Conservation (phyloP, 768 basidiomycete species). For the Mycena floridula region DNA sequence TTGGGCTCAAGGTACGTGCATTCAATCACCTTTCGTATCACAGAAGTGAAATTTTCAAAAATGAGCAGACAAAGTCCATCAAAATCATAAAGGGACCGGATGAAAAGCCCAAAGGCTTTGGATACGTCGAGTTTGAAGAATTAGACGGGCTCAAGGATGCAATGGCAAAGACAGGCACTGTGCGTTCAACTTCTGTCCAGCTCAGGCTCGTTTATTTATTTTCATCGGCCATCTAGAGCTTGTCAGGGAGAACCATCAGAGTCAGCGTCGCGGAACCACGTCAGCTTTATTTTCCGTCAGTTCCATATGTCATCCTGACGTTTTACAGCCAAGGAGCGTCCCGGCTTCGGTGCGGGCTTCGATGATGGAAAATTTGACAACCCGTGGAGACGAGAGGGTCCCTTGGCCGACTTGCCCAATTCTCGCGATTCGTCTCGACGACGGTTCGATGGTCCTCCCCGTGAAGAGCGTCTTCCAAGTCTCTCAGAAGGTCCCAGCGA, state of each 20-base stretch:
- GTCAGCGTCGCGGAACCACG: constrained; percentile 96
- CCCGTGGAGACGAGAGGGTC: constrained; percentile 85
- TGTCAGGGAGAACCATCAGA: constrained; percentile 69
- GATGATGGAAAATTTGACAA: constrained; percentile 80
- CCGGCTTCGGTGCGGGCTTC: constrained; percentile 50
- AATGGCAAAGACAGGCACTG: constrained; percentile 62
- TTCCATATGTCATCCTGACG: constrained; percentile 8
- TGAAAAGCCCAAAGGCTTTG: constrained; percentile 96
- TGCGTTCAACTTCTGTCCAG: constrained; percentile 28
- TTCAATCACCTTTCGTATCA: neutral
- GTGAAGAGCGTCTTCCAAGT: constrained; percentile 36
- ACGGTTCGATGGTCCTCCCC: constrained; percentile 52
- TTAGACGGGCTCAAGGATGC: constrained; percentile 84
- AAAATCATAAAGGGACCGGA: constrained; percentile 93
- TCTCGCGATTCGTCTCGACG: constrained; percentile 61
- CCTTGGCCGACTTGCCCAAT: constrained; percentile 64
- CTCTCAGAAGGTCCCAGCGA: constrained; percentile 59
- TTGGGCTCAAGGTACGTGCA: constrained; percentile 32
- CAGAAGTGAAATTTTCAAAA: neutral
- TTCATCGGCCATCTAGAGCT: neutral
- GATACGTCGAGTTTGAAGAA: constrained; percentile 93
- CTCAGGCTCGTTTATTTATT: constrained; percentile 4
- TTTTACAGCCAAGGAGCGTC: constrained; percentile 66
- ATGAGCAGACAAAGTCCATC: constrained; percentile 70
- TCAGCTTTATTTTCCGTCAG: constrained; percentile 38